Evolutionary conservation across 805 yeast genomes (phyloP).

Genomic region (Starmerella sirachaensis): DNA sequence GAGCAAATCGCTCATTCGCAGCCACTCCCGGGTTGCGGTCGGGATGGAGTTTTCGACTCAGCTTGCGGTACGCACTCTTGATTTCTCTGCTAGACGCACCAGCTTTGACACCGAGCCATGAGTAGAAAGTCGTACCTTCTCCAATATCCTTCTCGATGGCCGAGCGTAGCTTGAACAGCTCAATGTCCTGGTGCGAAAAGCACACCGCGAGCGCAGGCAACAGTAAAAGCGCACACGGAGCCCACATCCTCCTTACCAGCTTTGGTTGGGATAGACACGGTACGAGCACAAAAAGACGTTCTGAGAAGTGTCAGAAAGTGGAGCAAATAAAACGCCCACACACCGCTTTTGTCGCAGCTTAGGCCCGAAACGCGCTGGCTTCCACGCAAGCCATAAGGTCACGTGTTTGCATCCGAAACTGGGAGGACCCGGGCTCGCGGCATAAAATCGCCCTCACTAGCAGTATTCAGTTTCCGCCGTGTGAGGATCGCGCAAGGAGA

Average conservation of each 20-base stretch:
- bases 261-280: too few species aligned
- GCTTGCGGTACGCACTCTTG: slow-evolving; percentile 43
- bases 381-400: too few species aligned
- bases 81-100: slow-evolving; percentile 25
- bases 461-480: too few species aligned
- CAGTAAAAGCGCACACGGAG: slow-evolving; percentile 5
- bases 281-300: too few species aligned
- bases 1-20: slow-evolving; percentile 61
- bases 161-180: slow-evolving; percentile 62
- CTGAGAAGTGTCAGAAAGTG: too few species aligned
- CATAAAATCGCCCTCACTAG: too few species aligned
- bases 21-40: slow-evolving; percentile 49
- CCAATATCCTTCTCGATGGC: slow-evolving; percentile 56
- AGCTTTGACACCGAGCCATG: slow-evolving; percentile 35
- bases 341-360: too few species aligned
- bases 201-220: slow-evolving; percentile 18
- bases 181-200: slow-evolving; percentile 63
- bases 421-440: too few species aligned
- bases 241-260: slow-evolving; percentile 2
- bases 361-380: too few species aligned
- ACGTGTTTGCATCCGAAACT: too few species aligned
- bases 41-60: slow-evolving; percentile 70
- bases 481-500: too few species aligned
- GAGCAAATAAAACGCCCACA: too few species aligned
- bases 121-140: slow-evolving; percentile 48